These are phyloP conservation scores for Fagopyrum esculentum DNA, from an alignment of 148 eudicot genomes.

Conservation along the genomic window DNA sequence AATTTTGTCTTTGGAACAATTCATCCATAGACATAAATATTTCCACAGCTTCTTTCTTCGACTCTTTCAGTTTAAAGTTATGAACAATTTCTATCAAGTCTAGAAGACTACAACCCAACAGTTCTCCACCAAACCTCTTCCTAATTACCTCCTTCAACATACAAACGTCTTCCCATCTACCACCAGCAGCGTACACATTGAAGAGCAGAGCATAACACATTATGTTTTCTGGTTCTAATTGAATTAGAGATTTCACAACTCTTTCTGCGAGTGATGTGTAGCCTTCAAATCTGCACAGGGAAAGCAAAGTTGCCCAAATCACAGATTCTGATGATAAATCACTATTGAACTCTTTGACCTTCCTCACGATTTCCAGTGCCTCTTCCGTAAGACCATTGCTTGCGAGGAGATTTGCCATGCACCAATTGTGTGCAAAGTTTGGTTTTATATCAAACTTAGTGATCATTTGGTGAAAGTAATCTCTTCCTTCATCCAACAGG, in stretches of 20 bases:
- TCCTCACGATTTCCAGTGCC: conserved; percentile 44
- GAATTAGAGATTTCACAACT: conserved; percentile 47
- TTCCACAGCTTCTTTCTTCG: conserved; percentile 16
- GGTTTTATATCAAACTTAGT: conserved; percentile 42
- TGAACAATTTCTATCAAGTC: conserved; percentile 58
- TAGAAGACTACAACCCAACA: conserved; percentile 36
- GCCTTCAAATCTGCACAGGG: conserved; percentile 4
- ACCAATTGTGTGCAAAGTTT: conserved; percentile 78
- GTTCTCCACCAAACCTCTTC: conserved; percentile 14
- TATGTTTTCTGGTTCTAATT: conserved; percentile 46
- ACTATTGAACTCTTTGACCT: conserved; percentile 26
- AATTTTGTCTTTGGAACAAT: conserved; percentile 14
- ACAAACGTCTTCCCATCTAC: conserved; percentile 63
- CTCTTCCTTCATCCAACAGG: conserved; percentile 40
- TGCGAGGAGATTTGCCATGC: conserved; percentile 69
- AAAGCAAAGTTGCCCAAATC: conserved; percentile 50
- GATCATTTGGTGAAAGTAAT: conserved; percentile 48
- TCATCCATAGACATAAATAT: conserved; percentile 24
- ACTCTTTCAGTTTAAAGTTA: conserved; percentile 27
- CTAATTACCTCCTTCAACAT: conserved; percentile 44
- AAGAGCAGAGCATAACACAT: conserved; percentile 49
- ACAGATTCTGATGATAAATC: conserved; percentile 27
- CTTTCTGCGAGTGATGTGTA: conserved; percentile 47
- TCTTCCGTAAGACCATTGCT: conserved; percentile 48
- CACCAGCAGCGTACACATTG: conserved; percentile 55